Conservation (phyloP, 495 filamentous ascomycete genomes). For the Xylaria nigripes region DNA sequence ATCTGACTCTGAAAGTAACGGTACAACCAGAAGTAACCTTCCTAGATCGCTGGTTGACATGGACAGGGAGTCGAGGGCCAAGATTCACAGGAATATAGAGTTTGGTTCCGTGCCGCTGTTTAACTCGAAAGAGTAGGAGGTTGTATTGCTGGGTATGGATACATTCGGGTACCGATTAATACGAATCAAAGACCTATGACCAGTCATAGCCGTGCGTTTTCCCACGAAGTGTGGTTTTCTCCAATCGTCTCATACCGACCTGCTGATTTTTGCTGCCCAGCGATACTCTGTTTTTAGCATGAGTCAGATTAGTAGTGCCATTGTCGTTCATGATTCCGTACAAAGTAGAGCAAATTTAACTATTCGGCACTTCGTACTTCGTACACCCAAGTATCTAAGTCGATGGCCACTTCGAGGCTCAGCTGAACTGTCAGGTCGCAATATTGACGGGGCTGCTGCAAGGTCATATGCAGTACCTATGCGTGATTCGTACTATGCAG, state of each 20-base stretch:
- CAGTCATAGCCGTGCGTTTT: too few species aligned
- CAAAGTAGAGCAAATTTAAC: too few species aligned
- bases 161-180: too few species aligned
- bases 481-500: background rate
- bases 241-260: too few species aligned
- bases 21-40: slow-evolving; percentile 4
- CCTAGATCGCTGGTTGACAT: slow-evolving; percentile 5
- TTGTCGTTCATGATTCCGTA: too few species aligned
- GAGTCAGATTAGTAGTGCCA: too few species aligned
- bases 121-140: slow-evolving; percentile 6
- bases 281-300: too few species aligned
- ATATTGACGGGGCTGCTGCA: slow-evolving; percentile 6
- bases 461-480: background rate
- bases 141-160: background rate
- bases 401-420: background rate
- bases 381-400: too few species aligned
- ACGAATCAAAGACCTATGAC: too few species aligned
- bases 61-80: background rate
- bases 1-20: background rate
- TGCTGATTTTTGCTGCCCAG: too few species aligned
- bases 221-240: too few species aligned
- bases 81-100: background rate
- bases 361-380: too few species aligned
- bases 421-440: slow-evolving; percentile 3
- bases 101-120: background rate